Percentiles rank a stretch among this genome's conserved stretches.
Conservation (phyloP, 2,329 filamentous ascomycete species). For the Penicillium sp. region DNA sequence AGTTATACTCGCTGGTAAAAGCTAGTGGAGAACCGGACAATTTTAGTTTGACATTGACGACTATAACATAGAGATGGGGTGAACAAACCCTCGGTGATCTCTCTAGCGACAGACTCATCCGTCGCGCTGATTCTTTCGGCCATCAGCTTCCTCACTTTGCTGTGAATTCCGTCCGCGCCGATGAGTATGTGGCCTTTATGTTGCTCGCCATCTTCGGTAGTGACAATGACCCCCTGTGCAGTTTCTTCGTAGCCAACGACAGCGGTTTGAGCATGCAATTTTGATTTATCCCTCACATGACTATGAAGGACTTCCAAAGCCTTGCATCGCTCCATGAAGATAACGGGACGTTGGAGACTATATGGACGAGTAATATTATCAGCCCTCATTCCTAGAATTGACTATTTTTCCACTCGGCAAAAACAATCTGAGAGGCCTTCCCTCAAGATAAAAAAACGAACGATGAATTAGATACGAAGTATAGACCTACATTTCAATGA, state of each 20-base stretch:
- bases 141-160: constrained; percentile 36
- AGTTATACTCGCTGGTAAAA: constrained; percentile 24
- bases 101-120: neutral
- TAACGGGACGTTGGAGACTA: constrained; percentile 15
- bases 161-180: constrained; percentile 45
- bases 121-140: constrained; percentile 13
- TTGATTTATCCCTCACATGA: constrained; percentile 16
- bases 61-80: too few relatives aligned
- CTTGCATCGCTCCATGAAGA: constrained; percentile 22
- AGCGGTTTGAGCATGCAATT: constrained; percentile 8
- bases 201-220: constrained; percentile 33
- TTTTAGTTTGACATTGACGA: too few relatives aligned
- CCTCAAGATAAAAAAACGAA: too few relatives aligned
- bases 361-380: neutral
- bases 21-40: neutral
- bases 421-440: neutral
- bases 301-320: constrained; percentile 16
- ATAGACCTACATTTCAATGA: constrained; percentile 9
- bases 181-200: constrained; percentile 37
- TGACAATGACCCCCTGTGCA: constrained; percentile 26
- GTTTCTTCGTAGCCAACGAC: constrained; percentile 13
- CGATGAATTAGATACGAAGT: neutral
- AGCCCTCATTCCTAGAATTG: neutral
- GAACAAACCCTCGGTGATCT: constrained; percentile 6
- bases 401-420: neutral